phyloP scores from a whole-genome alignment of 768 basidiomycete species.

The Sarcodon sp. region DNA sequence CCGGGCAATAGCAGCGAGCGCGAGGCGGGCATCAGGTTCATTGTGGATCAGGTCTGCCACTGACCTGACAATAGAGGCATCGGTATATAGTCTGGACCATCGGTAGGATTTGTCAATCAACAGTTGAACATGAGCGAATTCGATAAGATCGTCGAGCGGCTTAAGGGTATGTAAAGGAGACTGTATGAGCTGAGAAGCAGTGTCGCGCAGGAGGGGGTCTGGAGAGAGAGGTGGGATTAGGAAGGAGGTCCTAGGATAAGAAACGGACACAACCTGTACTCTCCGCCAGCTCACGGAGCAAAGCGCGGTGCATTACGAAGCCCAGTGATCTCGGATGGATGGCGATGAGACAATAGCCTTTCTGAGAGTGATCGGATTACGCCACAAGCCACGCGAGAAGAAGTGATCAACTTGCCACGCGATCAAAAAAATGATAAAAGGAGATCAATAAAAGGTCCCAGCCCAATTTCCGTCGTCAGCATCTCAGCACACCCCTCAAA shows the following conservation, averaged over 20 bases:
- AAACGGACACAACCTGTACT: neutral
- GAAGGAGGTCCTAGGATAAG: slow-evolving; percentile 17
- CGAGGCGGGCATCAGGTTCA: slow-evolving; percentile 10
- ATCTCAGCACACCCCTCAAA: neutral
- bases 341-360: too few relatives aligned
- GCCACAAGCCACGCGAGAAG: too few relatives aligned
- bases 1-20: slow-evolving; percentile 34
- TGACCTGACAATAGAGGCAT: slow-evolving; percentile 49
- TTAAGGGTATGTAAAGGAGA: neutral
- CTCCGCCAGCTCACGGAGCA: neutral
- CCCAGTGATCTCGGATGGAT: too few relatives aligned
- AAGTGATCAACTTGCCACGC: neutral
- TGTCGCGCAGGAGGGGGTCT: neutral
- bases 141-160: slow-evolving; percentile 29
- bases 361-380: too few relatives aligned
- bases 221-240: slow-evolving; percentile 6
- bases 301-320: too few relatives aligned
- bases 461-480: neutral
- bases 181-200: neutral
- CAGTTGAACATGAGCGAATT: slow-evolving; percentile 37
- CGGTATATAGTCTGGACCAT: slow-evolving; percentile 70
- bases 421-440: slow-evolving; percentile 8
- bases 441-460: neutral
- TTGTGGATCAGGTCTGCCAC: slow-evolving; percentile 21
- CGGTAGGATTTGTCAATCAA: slow-evolving; percentile 20